These are phyloP conservation scores for Vaccinium corymbosum DNA, from an alignment of 148 eudicot genomes.

Conservation along the genomic window DNA sequence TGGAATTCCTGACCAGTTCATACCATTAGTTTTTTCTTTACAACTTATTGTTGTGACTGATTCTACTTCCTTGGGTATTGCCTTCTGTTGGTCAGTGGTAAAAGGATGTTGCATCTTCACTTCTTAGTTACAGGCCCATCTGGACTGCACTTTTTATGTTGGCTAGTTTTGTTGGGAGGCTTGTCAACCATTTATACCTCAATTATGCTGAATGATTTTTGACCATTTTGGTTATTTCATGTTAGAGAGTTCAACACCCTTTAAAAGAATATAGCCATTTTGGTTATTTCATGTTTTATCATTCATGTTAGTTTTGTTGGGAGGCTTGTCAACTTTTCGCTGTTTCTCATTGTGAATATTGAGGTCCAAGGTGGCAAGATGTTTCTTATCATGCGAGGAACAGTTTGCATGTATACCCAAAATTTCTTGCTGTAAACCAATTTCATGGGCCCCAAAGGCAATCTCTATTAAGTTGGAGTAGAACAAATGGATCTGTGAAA, in stretches of 20 bases:
- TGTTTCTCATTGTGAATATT: background rate
- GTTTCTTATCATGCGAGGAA: background rate
- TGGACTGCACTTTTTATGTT: background rate
- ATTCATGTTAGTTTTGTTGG: too few relatives aligned
- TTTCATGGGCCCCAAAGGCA: background rate
- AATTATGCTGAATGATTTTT: too few relatives aligned
- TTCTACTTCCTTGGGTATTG: too few relatives aligned
- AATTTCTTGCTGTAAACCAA: too few relatives aligned
- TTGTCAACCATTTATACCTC: background rate
- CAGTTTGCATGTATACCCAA: background rate
- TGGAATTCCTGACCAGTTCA: too few relatives aligned
- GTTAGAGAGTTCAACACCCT: background rate
- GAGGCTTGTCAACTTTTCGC: too few relatives aligned
- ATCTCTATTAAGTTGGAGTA: background rate
- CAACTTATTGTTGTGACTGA: too few relatives aligned
- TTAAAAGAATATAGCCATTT: background rate
- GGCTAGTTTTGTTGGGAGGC: background rate
- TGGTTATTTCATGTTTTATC: too few relatives aligned
- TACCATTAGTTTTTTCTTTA: too few relatives aligned
- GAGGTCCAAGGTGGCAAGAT: background rate
- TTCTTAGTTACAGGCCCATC: background rate
- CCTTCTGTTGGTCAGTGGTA: too few relatives aligned
- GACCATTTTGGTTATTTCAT: too few relatives aligned
- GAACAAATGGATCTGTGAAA: background rate
- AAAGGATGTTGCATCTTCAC: background rate